These are phyloP conservation scores for Yarrowia sp. DNA, from an alignment of 805 yeast genomes.

Conservation along the genomic window DNA sequence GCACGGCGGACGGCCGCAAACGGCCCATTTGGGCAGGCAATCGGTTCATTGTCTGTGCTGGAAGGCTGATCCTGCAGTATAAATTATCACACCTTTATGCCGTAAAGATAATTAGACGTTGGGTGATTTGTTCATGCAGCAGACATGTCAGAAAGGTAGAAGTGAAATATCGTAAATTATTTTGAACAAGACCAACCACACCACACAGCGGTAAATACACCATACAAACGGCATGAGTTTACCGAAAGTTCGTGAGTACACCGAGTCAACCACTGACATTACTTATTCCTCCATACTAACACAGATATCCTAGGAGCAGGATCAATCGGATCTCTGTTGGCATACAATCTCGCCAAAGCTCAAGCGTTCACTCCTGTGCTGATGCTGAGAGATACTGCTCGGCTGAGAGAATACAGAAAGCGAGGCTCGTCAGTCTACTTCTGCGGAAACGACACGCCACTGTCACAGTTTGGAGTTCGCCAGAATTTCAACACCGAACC, in stretches of 20 bases:
- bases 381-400: slow-evolving; percentile 54
- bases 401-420: slow-evolving; percentile 54
- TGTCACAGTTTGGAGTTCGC: slow-evolving; percentile 38
- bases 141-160: background rate
- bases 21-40: slow-evolving; percentile 22
- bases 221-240: background rate
- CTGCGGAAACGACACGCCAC: slow-evolving; percentile 42
- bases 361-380: slow-evolving; percentile 54
- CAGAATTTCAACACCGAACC: slow-evolving; percentile 40
- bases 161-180: background rate
- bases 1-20: background rate
- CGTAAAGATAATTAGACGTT: slow-evolving; percentile 16
- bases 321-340: slow-evolving; percentile 59
- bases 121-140: slow-evolving; percentile 35
- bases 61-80: slow-evolving; percentile 10
- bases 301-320: slow-evolving; percentile 59
- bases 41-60: slow-evolving; percentile 9
- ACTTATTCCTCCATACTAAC: background rate
- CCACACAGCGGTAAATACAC: background rate
- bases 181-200: background rate
- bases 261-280: no score
- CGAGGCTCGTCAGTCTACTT: slow-evolving; percentile 53
- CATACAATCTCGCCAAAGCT: slow-evolving; percentile 54
- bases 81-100: slow-evolving; percentile 9
- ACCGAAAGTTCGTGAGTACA: slow-evolving; percentile 28